These are phyloP conservation scores for Aspergillus melleus DNA, from an alignment of 2,329 filamentous ascomycete species.

Conservation along the genomic window DNA sequence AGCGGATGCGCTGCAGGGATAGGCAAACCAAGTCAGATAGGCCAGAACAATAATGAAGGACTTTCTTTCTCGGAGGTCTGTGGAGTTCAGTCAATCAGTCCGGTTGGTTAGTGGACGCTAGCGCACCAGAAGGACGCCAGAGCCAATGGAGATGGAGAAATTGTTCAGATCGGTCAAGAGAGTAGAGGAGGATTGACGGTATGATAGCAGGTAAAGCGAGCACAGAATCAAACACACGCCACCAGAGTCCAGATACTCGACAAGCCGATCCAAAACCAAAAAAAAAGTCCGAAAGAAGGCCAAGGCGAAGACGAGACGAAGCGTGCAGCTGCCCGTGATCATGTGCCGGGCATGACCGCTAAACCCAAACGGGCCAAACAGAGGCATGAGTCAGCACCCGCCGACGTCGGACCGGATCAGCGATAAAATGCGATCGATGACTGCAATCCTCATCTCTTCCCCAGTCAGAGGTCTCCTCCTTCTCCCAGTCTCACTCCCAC, in stretches of 20 bases:
- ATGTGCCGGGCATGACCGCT: constrained; percentile 10
- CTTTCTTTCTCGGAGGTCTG: constrained; percentile 13
- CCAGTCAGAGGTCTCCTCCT: background rate
- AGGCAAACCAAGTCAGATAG: constrained; percentile 4
- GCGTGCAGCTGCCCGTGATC: background rate
- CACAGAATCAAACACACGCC: background rate
- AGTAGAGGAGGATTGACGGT: background rate
- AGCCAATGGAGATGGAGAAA: constrained; percentile 2
- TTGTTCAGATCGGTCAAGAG: background rate
- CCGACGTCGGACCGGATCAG: constrained; percentile 36
- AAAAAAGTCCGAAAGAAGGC: background rate
- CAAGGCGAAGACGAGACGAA: background rate
- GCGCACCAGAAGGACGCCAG: constrained; percentile 9
- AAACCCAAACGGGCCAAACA: constrained; percentile 16
- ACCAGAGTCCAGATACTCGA: background rate
- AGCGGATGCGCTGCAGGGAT: constrained; percentile 9
- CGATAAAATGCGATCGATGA: constrained; percentile 21
- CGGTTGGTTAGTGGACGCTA: constrained; percentile 12
- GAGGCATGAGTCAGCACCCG: constrained; percentile 34
- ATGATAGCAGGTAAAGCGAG: background rate
- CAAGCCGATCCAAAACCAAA: background rate
- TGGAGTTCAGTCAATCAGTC: constrained; percentile 17
- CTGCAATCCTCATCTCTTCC: constrained; percentile 11
- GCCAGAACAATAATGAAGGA: constrained; percentile 6
- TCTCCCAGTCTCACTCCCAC: constrained; percentile 6